Conservation (phyloP, 2,329 filamentous ascomycete genomes). For the Celoporthe dispersa region DNA sequence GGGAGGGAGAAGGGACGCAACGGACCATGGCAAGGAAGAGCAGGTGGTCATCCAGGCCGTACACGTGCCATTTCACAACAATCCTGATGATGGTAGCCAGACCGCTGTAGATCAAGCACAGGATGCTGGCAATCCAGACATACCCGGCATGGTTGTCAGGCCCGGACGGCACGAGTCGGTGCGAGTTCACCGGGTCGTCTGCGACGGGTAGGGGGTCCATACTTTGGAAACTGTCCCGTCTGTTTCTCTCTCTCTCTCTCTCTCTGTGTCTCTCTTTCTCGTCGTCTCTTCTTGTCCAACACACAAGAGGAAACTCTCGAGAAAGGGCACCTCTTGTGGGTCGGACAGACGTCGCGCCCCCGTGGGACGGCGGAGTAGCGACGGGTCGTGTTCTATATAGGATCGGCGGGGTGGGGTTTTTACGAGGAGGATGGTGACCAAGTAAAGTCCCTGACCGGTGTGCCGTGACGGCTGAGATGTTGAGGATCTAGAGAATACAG, state of each 20-base stretch:
- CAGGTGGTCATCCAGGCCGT: slow-evolving; percentile 19
- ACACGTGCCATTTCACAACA: slow-evolving; percentile 13
- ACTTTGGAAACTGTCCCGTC: neutral
- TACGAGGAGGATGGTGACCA: neutral
- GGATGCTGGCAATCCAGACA: slow-evolving; percentile 21
- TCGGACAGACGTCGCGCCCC: neutral
- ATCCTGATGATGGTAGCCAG: slow-evolving; percentile 9
- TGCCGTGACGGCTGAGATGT: neutral
- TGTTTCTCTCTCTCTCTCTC: neutral
- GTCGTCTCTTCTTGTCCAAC: too few species aligned
- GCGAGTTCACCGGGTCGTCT: slow-evolving; percentile 8
- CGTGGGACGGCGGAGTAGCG: neutral
- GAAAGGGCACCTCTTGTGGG: neutral
- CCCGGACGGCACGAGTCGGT: neutral
- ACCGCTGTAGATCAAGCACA: slow-evolving; percentile 15
- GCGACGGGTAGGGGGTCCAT: neutral
- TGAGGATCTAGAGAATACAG: neutral
- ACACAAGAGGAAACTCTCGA: neutral
- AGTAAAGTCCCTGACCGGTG: neutral
- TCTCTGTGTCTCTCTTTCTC: neutral
- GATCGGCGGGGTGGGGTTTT: neutral
- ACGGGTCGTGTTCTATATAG: neutral
- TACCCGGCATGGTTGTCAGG: slow-evolving; percentile 16
- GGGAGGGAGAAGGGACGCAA: neutral
- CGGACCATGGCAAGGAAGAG: slow-evolving; percentile 17